Evolutionary conservation across 2,329 filamentous ascomycete genomes (phyloP).

Genomic region (Clonostachys byssicola): DNA sequence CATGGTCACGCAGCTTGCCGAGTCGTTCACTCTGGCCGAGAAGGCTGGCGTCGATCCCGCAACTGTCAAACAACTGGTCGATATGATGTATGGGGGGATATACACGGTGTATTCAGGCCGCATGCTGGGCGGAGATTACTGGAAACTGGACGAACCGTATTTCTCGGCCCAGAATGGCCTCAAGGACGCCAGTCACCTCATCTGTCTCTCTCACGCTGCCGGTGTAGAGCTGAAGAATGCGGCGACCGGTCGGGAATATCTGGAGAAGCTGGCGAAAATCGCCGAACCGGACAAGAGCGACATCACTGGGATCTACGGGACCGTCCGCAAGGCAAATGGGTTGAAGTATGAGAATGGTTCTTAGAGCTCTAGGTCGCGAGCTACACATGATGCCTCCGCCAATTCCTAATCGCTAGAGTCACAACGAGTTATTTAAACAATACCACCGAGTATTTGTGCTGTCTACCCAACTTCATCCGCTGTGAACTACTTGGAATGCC

Average conservation of each 20-base stretch:
- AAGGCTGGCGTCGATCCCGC: slow-evolving; percentile 71
- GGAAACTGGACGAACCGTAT: slow-evolving; percentile 70
- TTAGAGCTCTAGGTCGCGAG: not conserved
- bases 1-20: slow-evolving; percentile 75
- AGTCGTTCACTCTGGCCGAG: slow-evolving; percentile 76
- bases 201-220: slow-evolving; percentile 56
- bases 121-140: slow-evolving; percentile 74
- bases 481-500: no score
- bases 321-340: slow-evolving; percentile 69
- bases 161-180: slow-evolving; percentile 79
- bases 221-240: slow-evolving; percentile 62
- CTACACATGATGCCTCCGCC: no score
- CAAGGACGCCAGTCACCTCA: slow-evolving; percentile 77
- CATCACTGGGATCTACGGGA: slow-evolving; percentile 79
- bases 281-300: slow-evolving; percentile 63
- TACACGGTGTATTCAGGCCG: slow-evolving; percentile 72
- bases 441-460: no score
- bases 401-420: no score
- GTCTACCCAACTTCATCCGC: no score
- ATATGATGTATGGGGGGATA: slow-evolving; percentile 70
- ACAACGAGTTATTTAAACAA: no score
- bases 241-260: slow-evolving; percentile 64
- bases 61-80: slow-evolving; percentile 67
- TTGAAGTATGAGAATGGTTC: slow-evolving; percentile 65
- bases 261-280: slow-evolving; percentile 66